phyloP scores from a whole-genome alignment of 495 filamentous ascomycete species.

The Tuber magnatum region DNA sequence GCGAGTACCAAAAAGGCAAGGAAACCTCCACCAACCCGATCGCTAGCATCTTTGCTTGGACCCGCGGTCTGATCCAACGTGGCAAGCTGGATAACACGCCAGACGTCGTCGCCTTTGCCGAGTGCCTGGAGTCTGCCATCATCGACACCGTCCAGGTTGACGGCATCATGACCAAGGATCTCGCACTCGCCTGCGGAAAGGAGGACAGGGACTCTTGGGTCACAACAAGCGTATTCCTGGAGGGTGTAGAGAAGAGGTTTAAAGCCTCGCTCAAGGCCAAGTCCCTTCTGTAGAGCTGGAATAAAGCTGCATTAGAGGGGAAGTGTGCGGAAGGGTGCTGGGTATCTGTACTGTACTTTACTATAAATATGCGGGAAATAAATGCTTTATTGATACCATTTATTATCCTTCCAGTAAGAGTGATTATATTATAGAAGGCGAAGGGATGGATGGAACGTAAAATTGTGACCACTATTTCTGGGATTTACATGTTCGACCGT shows the following conservation, averaged over 20 bases:
- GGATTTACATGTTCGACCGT: not conserved
- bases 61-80: slow-evolving; percentile 84
- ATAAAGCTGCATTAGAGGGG: not conserved
- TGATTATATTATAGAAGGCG: not conserved
- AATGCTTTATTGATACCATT: not conserved
- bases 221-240: slow-evolving; percentile 79
- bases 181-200: slow-evolving; percentile 84
- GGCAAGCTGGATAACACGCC: slow-evolving; percentile 84
- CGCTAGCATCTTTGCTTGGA: slow-evolving; percentile 98
- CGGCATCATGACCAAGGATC: slow-evolving; percentile 97
- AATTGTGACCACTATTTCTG: not conserved
- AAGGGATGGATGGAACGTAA: not conserved
- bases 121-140: slow-evolving; percentile 88
- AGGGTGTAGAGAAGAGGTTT: slow-evolving; percentile 79
- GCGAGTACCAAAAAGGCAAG: slow-evolving; percentile 93
- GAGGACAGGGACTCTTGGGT: slow-evolving; percentile 74
- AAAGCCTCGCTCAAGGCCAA: slow-evolving; percentile 46
- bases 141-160: slow-evolving; percentile 87
- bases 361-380: not conserved
- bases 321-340: not conserved
- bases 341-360: not conserved
- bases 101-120: slow-evolving; percentile 79
- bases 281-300: not conserved
- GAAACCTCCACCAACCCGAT: slow-evolving; percentile 99
- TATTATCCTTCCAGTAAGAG: not conserved